Percentiles rank a stretch among this genome's conserved stretches.
Conservation (phyloP, 495 filamentous ascomycete species). For the Podospora pseudoanserina region DNA sequence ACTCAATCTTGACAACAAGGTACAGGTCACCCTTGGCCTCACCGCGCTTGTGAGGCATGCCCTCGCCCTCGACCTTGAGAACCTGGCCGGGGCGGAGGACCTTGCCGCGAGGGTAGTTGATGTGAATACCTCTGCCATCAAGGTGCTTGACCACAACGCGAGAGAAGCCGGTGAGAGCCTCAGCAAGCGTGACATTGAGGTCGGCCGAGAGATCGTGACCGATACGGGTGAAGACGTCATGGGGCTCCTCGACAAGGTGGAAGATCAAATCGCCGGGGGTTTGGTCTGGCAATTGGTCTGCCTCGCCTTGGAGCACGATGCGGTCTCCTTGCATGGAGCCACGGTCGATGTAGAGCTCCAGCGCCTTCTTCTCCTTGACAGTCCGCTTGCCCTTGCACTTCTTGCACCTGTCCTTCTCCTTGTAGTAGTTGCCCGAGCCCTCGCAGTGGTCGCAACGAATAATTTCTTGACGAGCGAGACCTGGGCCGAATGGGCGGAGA, state of each 20-base stretch:
- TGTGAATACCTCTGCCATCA: conserved; percentile 84
- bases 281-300: conserved; percentile 87
- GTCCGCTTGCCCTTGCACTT: conserved; percentile 93
- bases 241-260: conserved; percentile 73
- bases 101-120: conserved; percentile 70
- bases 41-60: conserved; percentile 87
- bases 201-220: conserved; percentile 80
- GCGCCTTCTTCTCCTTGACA: conserved; percentile 77
- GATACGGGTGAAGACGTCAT: conserved; percentile 73
- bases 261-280: conserved; percentile 93
- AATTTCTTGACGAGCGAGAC: conserved; percentile 71
- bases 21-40: conserved; percentile 85
- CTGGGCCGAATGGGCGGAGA: conserved; percentile 72
- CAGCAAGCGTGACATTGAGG: conserved; percentile 73
- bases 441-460: conserved; percentile 73
- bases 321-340: conserved; percentile 84
- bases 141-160: conserved; percentile 89
- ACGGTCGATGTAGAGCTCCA: conserved; percentile 93
- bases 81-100: conserved; percentile 76
- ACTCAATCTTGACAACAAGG: conserved; percentile 78
- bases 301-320: conserved; percentile 89
- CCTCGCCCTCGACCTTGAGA: conserved; percentile 80
- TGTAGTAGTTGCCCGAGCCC: conserved; percentile 76
- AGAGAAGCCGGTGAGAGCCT: conserved; percentile 84
- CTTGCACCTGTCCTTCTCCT: conserved; percentile 94